phyloP scores from a whole-genome alignment of 106 monocot species.

The Posidonia australis region DNA sequence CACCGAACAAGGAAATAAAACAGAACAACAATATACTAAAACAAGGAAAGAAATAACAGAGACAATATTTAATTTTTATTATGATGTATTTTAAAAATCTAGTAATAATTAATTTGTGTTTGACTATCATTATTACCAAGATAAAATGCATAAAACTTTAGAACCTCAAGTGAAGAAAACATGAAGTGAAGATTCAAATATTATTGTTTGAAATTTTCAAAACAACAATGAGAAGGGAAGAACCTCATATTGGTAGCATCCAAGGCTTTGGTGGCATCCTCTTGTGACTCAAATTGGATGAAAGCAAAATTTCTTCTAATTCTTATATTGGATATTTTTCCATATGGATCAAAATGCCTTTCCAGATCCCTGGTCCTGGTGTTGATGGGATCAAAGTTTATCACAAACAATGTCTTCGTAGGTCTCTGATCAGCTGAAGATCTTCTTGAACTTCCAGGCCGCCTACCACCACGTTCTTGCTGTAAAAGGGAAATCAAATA shows the following conservation, averaged over 20 bases:
- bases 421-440: constrained; percentile 53
- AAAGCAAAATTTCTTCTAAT: constrained; percentile 95
- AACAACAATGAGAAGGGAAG: not conserved
- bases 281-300: constrained; percentile 72
- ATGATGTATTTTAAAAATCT: too few species aligned
- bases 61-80: too few species aligned
- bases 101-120: not conserved
- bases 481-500: constrained; percentile 10
- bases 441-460: constrained; percentile 56
- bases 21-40: too few species aligned
- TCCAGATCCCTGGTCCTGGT: constrained; percentile 82
- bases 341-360: constrained; percentile 91
- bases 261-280: constrained; percentile 91
- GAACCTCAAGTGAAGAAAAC: too few species aligned
- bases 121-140: not conserved
- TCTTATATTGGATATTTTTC: constrained; percentile 78
- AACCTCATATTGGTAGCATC: constrained; percentile 93
- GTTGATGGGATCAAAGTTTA: constrained; percentile 86
- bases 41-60: too few species aligned
- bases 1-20: too few species aligned
- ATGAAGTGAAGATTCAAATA: too few species aligned
- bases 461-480: constrained; percentile 62
- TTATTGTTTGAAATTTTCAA: not conserved
- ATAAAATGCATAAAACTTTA: too few species aligned
- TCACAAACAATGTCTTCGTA: constrained; percentile 91